phyloP scores from a whole-genome alignment of 2,329 filamentous ascomycete species.

The Neonectria sp. region DNA sequence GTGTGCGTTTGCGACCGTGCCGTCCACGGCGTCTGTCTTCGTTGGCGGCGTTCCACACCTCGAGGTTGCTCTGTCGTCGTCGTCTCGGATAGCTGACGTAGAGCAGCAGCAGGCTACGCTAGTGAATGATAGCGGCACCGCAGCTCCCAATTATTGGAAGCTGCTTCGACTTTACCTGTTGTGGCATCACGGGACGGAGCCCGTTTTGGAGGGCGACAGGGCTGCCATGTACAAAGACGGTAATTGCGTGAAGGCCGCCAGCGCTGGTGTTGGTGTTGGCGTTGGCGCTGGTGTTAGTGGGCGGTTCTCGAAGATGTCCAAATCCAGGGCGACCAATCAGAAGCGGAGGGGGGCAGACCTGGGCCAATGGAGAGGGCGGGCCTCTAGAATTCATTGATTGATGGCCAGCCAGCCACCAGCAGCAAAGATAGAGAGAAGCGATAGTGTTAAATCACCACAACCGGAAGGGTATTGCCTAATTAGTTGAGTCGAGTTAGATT shows the following conservation, averaged over 20 bases:
- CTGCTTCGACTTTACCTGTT: not conserved
- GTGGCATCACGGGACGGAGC: conserved; percentile 8
- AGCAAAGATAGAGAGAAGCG: not conserved
- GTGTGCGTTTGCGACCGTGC: conserved; percentile 27
- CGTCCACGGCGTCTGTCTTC: not conserved
- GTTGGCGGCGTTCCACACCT: conserved; percentile 19
- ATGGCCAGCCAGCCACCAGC: not conserved
- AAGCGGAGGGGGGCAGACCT: conserved; percentile 12
- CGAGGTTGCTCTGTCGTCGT: not conserved
- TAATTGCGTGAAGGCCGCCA: not conserved
- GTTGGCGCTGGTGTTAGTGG: conserved; percentile 6
- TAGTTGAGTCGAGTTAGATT: not conserved
- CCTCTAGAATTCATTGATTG: conserved; percentile 8
- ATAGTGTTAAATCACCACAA: conserved; percentile 1
- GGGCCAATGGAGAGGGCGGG: conserved; percentile 39
- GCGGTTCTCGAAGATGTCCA: conserved; percentile 11
- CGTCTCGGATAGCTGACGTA: not conserved
- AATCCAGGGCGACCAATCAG: conserved; percentile 48
- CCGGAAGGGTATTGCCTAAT: conserved; percentile 8
- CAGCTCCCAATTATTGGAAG: not conserved
- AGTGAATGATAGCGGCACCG: not conserved
- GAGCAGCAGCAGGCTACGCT: not conserved
- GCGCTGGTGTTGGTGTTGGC: not conserved
- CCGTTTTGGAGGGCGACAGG: not conserved
- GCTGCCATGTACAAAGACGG: not conserved